These are phyloP conservation scores for Punica granatum DNA, from an alignment of 345 rosid species.

Conservation along the genomic window DNA sequence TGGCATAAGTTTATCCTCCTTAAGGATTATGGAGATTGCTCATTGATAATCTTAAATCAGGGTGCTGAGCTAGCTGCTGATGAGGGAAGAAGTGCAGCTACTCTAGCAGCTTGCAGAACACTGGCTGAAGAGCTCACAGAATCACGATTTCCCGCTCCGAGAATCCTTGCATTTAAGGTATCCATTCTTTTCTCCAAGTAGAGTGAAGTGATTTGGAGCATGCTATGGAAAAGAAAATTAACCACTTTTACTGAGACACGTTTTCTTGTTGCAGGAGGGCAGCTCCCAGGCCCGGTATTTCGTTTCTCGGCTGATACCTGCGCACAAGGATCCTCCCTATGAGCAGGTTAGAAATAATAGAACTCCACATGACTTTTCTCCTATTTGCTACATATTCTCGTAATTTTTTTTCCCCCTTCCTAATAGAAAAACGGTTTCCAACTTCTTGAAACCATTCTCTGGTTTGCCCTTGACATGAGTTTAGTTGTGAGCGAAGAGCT, in stretches of 20 bases:
- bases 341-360: slow-evolving; percentile 53
- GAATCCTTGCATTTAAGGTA: slow-evolving; percentile 95
- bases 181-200: background rate
- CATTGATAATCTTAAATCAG: slow-evolving; percentile 19
- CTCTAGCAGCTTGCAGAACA: slow-evolving; percentile 92
- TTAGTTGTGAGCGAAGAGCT: too few species aligned
- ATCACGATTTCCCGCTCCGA: slow-evolving; percentile 90
- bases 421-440: background rate
- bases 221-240: background rate
- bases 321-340: slow-evolving; percentile 97
- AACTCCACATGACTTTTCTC: background rate
- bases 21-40: background rate
- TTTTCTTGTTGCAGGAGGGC: slow-evolving; percentile 58
- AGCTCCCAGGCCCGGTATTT: slow-evolving; percentile 95
- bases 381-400: background rate
- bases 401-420: background rate
- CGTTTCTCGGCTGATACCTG: slow-evolving; percentile 86
- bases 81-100: slow-evolving; percentile 80
- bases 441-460: background rate
- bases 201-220: background rate
- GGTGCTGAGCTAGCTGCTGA: slow-evolving; percentile 92
- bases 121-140: slow-evolving; percentile 94
- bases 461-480: background rate
- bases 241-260: background rate
- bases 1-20: background rate